Evolutionary conservation across 129 eudicot genomes (phyloP).

Genomic region (Apium graveolens): DNA sequence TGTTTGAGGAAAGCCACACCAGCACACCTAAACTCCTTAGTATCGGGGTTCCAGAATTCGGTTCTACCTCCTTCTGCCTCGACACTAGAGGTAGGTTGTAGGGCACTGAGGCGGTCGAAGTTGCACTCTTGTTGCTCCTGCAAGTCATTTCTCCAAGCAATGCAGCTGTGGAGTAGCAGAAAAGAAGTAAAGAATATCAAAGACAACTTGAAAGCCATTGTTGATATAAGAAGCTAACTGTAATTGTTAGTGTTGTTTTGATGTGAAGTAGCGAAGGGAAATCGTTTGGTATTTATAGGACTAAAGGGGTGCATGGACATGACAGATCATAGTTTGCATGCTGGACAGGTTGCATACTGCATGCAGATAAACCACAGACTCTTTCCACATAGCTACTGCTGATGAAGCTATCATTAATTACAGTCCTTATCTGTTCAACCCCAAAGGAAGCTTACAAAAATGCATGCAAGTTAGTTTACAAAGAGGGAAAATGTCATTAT

Average conservation of each 20-base stretch:
- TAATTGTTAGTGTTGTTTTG: background rate
- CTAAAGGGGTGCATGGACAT: background rate
- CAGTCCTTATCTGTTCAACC: no score
- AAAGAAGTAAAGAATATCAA: conserved; percentile 4
- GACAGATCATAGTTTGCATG: conserved; percentile 21
- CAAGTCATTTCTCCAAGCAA: conserved; percentile 23
- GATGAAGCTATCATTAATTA: no score
- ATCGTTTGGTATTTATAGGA: conserved; percentile 24
- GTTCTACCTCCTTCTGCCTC: conserved; percentile 60
- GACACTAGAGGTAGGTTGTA: conserved; percentile 34
- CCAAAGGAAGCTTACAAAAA: no score
- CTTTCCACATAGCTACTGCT: background rate
- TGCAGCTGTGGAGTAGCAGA: conserved; percentile 13
- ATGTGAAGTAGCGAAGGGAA: conserved; percentile 22
- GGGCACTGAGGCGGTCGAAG: conserved; percentile 36
- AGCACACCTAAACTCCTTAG: conserved; percentile 40
- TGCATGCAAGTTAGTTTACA: no score
- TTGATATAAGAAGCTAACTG: background rate
- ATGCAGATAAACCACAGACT: background rate
- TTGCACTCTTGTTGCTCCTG: conserved; percentile 37
- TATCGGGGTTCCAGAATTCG: conserved; percentile 44
- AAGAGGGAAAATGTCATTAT: background rate
- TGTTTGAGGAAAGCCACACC: conserved; percentile 31
- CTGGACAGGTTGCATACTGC: background rate
- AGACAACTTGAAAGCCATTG: conserved; percentile 22